phyloP scores from a whole-genome alignment of 1,139 yeast species.

The Arxiozyma bovina region DNA sequence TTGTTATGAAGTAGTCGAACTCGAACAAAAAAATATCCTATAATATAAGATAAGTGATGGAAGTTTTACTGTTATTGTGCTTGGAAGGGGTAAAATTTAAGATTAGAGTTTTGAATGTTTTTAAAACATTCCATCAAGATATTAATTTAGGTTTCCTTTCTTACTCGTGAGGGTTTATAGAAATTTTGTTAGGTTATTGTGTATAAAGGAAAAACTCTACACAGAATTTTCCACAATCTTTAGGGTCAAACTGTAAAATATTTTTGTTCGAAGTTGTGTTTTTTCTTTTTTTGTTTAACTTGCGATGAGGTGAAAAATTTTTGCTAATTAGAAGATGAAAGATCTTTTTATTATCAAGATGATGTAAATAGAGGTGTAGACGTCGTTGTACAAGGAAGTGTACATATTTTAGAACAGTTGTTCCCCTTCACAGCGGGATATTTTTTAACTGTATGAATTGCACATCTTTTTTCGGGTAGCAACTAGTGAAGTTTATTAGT shows the following conservation, averaged over 20 bases:
- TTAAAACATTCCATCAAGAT: too few species aligned
- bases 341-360: background rate
- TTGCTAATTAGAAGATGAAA: background rate
- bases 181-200: background rate
- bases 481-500: background rate
- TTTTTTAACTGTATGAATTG: too few species aligned
- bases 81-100: too few species aligned
- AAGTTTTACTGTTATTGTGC: too few species aligned
- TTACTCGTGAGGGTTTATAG: too few species aligned
- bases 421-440: too few species aligned
- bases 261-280: background rate
- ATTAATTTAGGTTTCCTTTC: too few species aligned
- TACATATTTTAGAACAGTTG: background rate
- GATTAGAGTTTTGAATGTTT: too few species aligned
- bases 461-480: background rate
- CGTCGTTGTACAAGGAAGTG: background rate
- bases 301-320: constrained; percentile 4
- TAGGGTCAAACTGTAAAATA: background rate
- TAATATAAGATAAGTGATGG: too few species aligned
- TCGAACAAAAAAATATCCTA: too few species aligned
- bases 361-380: background rate
- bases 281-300: background rate
- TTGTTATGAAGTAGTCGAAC: too few species aligned
- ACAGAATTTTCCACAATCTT: background rate
- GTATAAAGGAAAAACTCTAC: background rate